These are phyloP conservation scores for Kodamaea nitidulidarum DNA, from an alignment of 805 yeast genomes.

Conservation along the genomic window DNA sequence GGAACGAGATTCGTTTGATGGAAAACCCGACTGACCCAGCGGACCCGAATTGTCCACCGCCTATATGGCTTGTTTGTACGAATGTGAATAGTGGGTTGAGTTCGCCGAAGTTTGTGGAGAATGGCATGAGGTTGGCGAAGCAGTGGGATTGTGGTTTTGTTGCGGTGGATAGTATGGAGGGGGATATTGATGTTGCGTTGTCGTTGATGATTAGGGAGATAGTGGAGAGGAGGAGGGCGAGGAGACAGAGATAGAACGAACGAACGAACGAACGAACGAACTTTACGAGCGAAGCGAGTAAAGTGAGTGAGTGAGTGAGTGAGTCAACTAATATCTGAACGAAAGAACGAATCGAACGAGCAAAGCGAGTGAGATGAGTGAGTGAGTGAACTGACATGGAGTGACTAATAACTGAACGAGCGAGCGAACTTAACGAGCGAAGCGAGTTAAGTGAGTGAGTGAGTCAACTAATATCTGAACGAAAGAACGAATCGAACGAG, in stretches of 20 bases:
- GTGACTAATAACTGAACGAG: no score
- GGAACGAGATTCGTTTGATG: conserved; percentile 25
- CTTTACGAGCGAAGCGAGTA: no score
- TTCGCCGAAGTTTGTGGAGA: conserved; percentile 55
- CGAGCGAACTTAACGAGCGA: no score
- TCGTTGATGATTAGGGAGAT: conserved; percentile 58
- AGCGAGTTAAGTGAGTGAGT: no score
- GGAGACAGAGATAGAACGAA: conserved; percentile 11
- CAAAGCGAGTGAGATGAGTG: no score
- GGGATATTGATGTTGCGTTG: conserved; percentile 51
- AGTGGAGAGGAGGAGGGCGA: conserved; percentile 40
- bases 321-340: no score
- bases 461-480: no score
- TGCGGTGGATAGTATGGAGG: conserved; percentile 51
- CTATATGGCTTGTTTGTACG: conserved; percentile 64
- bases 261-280: no score
- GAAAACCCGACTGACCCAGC: conserved; percentile 31
- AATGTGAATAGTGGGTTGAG: conserved; percentile 54
- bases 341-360: no score
- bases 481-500: no score
- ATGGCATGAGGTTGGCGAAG: conserved; percentile 54
- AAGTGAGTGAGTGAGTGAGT: no score
- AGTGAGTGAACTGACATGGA: no score
- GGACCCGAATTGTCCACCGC: conserved; percentile 48
- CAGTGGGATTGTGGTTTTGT: conserved; percentile 66